Conservation (phyloP, 75 land plant species). For the Adiantum capillusveneris region DNA sequence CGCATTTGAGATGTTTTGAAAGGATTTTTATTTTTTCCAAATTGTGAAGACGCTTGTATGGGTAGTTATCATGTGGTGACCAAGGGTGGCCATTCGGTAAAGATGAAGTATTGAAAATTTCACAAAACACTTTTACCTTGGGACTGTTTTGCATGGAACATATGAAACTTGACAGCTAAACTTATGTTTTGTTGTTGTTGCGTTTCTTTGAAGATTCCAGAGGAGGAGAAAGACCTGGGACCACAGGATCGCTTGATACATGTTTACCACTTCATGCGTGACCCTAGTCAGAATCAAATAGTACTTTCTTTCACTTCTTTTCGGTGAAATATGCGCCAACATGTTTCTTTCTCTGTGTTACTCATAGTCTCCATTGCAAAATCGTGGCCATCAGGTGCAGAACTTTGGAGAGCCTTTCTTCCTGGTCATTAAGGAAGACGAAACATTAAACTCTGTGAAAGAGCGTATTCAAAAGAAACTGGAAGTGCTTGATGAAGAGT, state of each 20-base stretch:
- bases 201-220: slow-evolving; percentile 12
- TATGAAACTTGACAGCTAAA: no score
- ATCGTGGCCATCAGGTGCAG: slow-evolving; percentile 20
- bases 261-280: slow-evolving; percentile 32
- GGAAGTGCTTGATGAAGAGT: slow-evolving; percentile 23
- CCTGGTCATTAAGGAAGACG: slow-evolving; percentile 24
- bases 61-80: no score
- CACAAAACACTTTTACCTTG: no score
- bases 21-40: no score
- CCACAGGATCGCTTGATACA: slow-evolving; percentile 27
- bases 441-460: slow-evolving; percentile 25
- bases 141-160: no score
- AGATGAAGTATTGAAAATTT: no score
- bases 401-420: slow-evolving; percentile 37
- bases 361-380: no score
- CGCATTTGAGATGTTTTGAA: no score
- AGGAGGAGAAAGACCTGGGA: slow-evolving; percentile 8
- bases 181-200: no score
- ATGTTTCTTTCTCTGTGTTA: neutral
- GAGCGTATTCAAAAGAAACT: slow-evolving; percentile 20
- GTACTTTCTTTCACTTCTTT: slow-evolving; percentile 5
- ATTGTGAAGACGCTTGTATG: no score
- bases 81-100: no score
- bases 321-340: neutral
- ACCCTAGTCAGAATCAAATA: slow-evolving; percentile 25